Evolutionary conservation across 768 basidiomycete genomes (phyloP), one percentile per base, ranked within the genome.

Genomic region (Melanogaster broomeanus): DNA sequence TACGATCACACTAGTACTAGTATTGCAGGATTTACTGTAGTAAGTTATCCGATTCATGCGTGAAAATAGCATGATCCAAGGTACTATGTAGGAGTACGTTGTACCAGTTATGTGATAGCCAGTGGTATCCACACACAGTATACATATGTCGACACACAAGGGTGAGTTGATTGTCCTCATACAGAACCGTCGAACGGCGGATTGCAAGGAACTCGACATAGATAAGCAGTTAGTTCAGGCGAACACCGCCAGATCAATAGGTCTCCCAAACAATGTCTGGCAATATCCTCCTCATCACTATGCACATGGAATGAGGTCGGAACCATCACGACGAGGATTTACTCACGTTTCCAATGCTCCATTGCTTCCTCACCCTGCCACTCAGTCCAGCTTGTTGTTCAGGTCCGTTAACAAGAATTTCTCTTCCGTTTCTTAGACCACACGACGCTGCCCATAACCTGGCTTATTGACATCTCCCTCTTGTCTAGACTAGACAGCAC

Each of bases 221-320:
- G 12, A 22, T 39, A 21, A 22, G 18, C 38, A 22, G 37, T 10
- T 25, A 25, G 15, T 41, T 39, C 48, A 31, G 18, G 27, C 12
- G 15, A 39, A 24, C 16, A 22, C 22, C 25, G 22, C 43, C 38
- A 27, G 12, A 18, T 76, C 71, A 93, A 67, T 85, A 92, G 6
- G 84, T 87, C 69, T 90, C 87, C 90, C 90, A 93, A 55, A 87
- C 74, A 12, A 79, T 58, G 52, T 87, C 80, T 1, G 86, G 82
- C 56, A 93, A 61, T n/a, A 90, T 79, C 28, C 83, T 70, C 50
- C 89, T 80, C 90, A 95, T 94, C 30, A 91, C 87, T 88, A 51
- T 55, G 51, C 18, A 22, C 30, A 9, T 37, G 18, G 6, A 41
- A 22, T 60, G 37, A 58, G 46, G 41, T 34, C 37, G 21, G 27